These are phyloP conservation scores for Jatropha curcas DNA, from an alignment of 345 rosid genomes.

Conservation along the genomic window DNA sequence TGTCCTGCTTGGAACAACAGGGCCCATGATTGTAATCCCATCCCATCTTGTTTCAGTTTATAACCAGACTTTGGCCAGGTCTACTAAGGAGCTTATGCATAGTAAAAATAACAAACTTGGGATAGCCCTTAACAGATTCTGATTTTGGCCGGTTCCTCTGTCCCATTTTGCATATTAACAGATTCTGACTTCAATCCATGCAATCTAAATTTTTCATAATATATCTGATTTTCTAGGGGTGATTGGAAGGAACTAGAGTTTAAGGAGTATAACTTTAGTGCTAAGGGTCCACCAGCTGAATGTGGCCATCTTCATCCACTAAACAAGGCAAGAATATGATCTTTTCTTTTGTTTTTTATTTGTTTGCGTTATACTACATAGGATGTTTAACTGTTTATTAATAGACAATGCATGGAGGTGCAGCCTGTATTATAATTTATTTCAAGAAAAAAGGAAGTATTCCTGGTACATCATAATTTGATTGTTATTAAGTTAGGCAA, in stretches of 20 bases:
- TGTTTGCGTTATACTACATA: not conserved
- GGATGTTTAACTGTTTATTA: slow-evolving; percentile 8
- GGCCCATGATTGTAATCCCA: no score
- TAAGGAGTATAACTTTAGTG: slow-evolving; percentile 87
- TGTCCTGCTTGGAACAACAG: no score
- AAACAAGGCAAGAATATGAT: slow-evolving; percentile 60
- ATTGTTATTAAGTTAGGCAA: not conserved
- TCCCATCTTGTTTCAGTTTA: no score
- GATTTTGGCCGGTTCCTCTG: not conserved
- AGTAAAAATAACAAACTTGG: not conserved
- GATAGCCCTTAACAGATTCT: not conserved
- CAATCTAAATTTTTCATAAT: slow-evolving; percentile 12
- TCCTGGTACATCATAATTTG: not conserved
- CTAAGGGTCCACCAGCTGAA: slow-evolving; percentile 84
- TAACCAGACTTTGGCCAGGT: no score
- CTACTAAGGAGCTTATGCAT: not conserved
- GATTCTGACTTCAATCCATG: not conserved
- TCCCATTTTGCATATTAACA: not conserved
- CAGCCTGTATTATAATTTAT: not conserved
- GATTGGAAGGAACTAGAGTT: slow-evolving; percentile 86
- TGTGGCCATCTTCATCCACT: slow-evolving; percentile 95
- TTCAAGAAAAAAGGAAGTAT: slow-evolving; percentile 2
- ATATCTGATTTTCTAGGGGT: slow-evolving; percentile 49
- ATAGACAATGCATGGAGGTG: not conserved
- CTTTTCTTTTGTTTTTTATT: not conserved